Percentiles rank a stretch among this genome's conserved stretches.
Evolutionary conservation across 192 early-diverging fungal species (phyloP).

Genomic region (Entrophospora sp.): DNA sequence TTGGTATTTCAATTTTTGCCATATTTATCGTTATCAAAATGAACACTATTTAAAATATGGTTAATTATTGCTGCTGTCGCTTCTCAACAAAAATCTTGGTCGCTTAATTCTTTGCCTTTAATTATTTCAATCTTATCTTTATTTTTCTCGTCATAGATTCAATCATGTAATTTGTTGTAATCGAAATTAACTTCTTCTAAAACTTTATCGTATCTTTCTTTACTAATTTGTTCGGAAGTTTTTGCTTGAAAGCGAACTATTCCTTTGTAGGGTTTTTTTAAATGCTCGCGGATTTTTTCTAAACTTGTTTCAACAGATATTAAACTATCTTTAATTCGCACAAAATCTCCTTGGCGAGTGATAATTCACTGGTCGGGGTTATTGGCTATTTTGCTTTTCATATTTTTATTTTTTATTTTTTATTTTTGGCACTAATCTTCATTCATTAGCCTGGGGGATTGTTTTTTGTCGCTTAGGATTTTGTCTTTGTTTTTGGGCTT

Average conservation of each 20-base stretch:
- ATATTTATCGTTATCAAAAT: too few species aligned
- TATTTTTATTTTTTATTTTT: too few species aligned
- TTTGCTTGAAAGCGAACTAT: background rate
- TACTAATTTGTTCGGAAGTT: background rate
- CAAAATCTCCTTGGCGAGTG: background rate
- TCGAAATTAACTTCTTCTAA: constrained; percentile 4
- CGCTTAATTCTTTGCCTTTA: background rate
- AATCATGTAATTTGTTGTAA: background rate
- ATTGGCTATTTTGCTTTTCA: background rate
- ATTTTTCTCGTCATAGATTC: background rate
- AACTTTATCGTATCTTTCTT: constrained; percentile 9
- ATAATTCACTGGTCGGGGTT: background rate
- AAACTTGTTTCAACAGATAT: background rate
- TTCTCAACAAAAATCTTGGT: too few species aligned
- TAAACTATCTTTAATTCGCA: background rate
- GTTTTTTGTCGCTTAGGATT: too few species aligned
- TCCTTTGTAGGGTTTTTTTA: too few species aligned
- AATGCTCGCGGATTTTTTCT: background rate
- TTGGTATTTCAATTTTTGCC: background rate
- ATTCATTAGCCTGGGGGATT: too few species aligned
- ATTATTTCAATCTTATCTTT: background rate
- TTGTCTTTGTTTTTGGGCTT: too few species aligned
- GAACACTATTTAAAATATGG: background rate
- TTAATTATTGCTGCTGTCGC: background rate
- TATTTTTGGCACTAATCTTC: too few species aligned